Percentiles rank a stretch among this genome's conserved stretches.
Conservation (phyloP, 2,329 filamentous ascomycete genomes). For the Fusarium sp. region DNA sequence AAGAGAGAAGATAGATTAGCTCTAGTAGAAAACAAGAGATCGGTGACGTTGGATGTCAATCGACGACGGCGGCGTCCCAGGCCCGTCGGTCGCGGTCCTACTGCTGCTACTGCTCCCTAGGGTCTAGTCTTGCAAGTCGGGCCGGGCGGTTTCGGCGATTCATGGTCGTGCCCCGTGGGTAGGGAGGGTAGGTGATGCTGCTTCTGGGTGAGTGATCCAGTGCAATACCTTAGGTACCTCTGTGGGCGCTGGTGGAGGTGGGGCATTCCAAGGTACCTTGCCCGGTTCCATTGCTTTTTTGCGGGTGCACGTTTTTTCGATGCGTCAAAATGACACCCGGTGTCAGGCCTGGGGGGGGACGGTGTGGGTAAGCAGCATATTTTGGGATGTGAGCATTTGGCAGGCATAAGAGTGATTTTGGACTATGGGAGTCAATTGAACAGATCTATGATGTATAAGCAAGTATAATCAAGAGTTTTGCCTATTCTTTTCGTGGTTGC, state of each 20-base stretch:
- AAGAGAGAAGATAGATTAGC: constrained; percentile 13
- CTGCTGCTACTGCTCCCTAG: neutral
- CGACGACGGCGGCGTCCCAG: constrained; percentile 42
- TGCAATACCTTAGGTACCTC: constrained; percentile 4
- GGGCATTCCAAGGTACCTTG: constrained; percentile 29
- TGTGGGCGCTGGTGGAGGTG: constrained; percentile 21
- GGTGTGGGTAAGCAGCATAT: constrained; percentile 11
- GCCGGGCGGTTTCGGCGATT: constrained; percentile 42
- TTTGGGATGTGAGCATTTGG: constrained; percentile 16
- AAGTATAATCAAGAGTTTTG: neutral
- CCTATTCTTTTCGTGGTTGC: neutral
- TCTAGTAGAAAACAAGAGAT: constrained; percentile 1
- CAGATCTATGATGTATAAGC: neutral
- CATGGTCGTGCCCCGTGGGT: constrained; percentile 31
- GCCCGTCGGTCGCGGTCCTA: constrained; percentile 15
- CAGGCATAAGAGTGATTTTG: neutral
- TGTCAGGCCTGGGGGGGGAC: constrained; percentile 17
- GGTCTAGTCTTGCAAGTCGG: constrained; percentile 28
- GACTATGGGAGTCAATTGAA: neutral
- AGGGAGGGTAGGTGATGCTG: constrained; percentile 17
- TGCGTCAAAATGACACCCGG: constrained; percentile 37
- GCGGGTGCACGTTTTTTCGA: constrained; percentile 7
- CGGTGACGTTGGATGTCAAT: constrained; percentile 40
- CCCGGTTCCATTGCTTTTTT: constrained; percentile 22
- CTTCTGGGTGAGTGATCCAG: constrained; percentile 17